Conservation (phyloP, 2,329 filamentous ascomycete genomes). For the Triangularia setosa region DNA sequence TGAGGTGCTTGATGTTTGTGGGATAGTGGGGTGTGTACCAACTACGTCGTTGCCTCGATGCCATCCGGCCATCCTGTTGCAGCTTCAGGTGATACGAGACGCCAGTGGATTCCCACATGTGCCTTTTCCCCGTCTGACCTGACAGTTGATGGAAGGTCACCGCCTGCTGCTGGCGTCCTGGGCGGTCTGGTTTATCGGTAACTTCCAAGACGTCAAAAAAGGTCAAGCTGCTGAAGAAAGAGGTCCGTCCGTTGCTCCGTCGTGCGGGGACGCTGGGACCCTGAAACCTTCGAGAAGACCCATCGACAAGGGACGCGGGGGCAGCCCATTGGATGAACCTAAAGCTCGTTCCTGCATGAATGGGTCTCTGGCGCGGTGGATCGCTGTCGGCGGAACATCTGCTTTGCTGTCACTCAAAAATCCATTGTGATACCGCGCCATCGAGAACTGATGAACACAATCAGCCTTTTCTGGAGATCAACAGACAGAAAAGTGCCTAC, state of each 20-base stretch:
- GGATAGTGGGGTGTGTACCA: neutral
- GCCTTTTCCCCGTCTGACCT: neutral
- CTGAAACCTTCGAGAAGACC: constrained; percentile 25
- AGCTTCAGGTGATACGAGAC: neutral
- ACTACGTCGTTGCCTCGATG: too few relatives aligned
- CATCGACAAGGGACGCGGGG: constrained; percentile 20
- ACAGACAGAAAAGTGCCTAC: neutral
- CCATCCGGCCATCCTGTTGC: neutral
- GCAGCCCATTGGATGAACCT: constrained; percentile 19
- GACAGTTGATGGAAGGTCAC: neutral
- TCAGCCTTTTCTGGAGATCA: constrained; percentile 9
- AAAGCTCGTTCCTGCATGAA: constrained; percentile 20
- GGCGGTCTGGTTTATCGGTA: constrained; percentile 1
- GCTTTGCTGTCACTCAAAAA: constrained; percentile 12
- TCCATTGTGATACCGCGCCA: constrained; percentile 18
- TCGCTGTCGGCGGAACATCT: neutral
- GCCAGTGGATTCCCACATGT: neutral
- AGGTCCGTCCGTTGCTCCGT: constrained; percentile 1
- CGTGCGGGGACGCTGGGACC: constrained; percentile 6
- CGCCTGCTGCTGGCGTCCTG: neutral
- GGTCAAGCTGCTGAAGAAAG: neutral
- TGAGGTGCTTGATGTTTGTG: neutral
- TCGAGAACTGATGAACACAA: constrained; percentile 8
- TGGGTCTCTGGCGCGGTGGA: constrained; percentile 14
- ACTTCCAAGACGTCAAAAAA: constrained; percentile 7